Percentiles rank a stretch among this genome's conserved stretches.
phyloP scores from a whole-genome alignment of 2,329 filamentous ascomycete species.

The Ascochyta viciae-villosae region DNA sequence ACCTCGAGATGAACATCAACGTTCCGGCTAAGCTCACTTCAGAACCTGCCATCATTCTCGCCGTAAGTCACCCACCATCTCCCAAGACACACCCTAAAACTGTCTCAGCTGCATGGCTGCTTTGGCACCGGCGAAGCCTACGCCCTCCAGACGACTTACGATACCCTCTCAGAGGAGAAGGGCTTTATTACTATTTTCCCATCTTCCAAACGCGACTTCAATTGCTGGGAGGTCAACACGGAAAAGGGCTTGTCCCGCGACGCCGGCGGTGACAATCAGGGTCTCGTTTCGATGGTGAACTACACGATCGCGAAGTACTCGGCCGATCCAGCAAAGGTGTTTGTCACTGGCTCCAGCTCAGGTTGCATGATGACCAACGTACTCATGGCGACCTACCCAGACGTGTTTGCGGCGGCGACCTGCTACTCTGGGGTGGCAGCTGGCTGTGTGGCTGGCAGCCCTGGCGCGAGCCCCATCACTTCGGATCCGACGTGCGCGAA shows the following conservation, averaged over 20 bases:
- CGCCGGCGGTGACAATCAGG: constrained; percentile 62
- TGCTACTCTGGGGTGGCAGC: constrained; percentile 39
- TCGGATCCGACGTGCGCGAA: constrained; percentile 32
- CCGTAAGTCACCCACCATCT: constrained; percentile 49
- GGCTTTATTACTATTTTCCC: constrained; percentile 68
- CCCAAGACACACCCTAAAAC: neutral
- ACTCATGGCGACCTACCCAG: constrained; percentile 37
- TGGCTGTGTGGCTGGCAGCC: constrained; percentile 53
- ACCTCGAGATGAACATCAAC: constrained; percentile 61
- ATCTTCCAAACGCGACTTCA: constrained; percentile 56
- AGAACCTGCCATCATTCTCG: constrained; percentile 62
- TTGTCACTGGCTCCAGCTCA: constrained; percentile 33
- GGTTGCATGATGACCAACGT: constrained; percentile 47
- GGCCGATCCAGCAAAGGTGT: constrained; percentile 59
- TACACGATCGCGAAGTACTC: constrained; percentile 61
- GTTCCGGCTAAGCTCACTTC: constrained; percentile 53
- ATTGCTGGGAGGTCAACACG: constrained; percentile 67
- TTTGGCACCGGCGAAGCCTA: constrained; percentile 49
- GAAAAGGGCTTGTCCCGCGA: constrained; percentile 61
- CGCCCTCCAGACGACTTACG: constrained; percentile 24
- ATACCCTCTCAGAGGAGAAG: constrained; percentile 57
- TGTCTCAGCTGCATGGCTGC: constrained; percentile 35
- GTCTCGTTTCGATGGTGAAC: constrained; percentile 65
- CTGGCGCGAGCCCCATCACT: constrained; percentile 26
- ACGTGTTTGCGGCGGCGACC: constrained; percentile 35